Base-by-base conservation (phyloP, 2,329 filamentous ascomycete species). In the Sarocladiaceae sp. region DNA sequence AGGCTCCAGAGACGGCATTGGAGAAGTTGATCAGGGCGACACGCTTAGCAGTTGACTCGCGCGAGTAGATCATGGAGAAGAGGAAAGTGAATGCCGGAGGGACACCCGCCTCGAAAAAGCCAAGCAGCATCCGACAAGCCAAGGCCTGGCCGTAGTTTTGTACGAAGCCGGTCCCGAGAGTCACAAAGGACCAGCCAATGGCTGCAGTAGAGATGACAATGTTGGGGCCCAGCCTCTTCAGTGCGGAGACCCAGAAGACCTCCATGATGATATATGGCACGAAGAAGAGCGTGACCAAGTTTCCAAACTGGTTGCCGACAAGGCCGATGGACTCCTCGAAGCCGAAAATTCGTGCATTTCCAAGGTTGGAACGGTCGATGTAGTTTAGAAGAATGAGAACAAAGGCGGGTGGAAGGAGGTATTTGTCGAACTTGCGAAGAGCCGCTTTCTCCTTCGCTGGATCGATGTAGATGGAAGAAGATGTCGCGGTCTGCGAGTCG, bases 231-330 rank as follows among this genome's bases (percentile, higher is more conserved):
- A 63, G 26, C 35, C 55, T 34, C 41, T 57, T 55, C 19, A 60
- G 43, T n/a, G 53, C 45, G 20, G 50, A 40, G 24, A 51, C 54
- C 42, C 51, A 53, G 18, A 48, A 56, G 1, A 80, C 66, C 54
- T 80, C 76, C 46, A 78, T 63, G 24, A 73, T 58, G 44, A 77
- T 65, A 58, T 79, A 80, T 44, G 74, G 56, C 48, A 80, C 70
- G 60, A 78, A 80, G 61, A 80, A 78, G 47, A 77, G 69, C 34
- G 74, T 76, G 3, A 81, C 74, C 4, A 74, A 72, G 24, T 74
- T 70, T 55, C 86, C 80, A 56, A 81, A 87, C 54, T 85, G 45
- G 83, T 84, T 70, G 7, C 72, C 70, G 26, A 62, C 57, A 49
- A 86, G 62, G 7, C 69, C 63, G 10, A 85, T 63, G 45, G 83